Evolutionary conservation across 805 yeast genomes (phyloP), one percentile per base, ranked within the genome.

Genomic region (Allodekkera sacchari): DNA sequence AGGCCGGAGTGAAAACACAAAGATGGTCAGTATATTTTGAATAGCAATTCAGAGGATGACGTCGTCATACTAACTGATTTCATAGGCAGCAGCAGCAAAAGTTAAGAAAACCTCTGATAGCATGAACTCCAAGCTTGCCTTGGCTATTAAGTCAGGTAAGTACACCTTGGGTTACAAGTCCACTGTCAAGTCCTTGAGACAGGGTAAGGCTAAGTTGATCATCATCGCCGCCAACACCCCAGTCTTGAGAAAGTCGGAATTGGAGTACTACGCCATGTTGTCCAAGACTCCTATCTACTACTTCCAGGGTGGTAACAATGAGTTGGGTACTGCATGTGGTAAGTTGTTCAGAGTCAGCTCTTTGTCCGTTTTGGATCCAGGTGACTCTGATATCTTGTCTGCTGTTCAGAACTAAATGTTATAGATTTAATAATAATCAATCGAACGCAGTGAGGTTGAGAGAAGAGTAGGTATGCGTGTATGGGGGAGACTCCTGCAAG

Each of bases 231-330:
- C 94, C 66, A 92, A 92, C 92, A 92, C 97, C 62, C 98, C 98
- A 74, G 94, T 89, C 60, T 83, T 92, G 70, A 89, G 97, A 82
- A 89, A 92, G 77, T 85, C 97, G 55, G 99, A 92, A 81, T 80
- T 92, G 68, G 98, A 92, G 79, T 92, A 92, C 82, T 92, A 92
- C 85, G 96, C 97, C 63, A 89, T 92, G 98, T 82, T 92, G 68
- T 83, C 97, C 66, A 89, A 88, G 84, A 83, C 96, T 66, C 77
- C 76, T 62, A 81, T 79, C 51, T 88, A 89, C 92, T 94, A 88
- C 88, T 92, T 88, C 94, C 92, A 81, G 72, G 97, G 96, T 77
- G 94, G 95, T 70, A 89, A 89, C 96, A 89, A 89, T 74, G 97
- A 89, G 76, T 84, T 89, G 64, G 97, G 96, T 77, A 92, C 99